Conservation (phyloP, 306 rosid genomes). For the Castanea sativa region DNA sequence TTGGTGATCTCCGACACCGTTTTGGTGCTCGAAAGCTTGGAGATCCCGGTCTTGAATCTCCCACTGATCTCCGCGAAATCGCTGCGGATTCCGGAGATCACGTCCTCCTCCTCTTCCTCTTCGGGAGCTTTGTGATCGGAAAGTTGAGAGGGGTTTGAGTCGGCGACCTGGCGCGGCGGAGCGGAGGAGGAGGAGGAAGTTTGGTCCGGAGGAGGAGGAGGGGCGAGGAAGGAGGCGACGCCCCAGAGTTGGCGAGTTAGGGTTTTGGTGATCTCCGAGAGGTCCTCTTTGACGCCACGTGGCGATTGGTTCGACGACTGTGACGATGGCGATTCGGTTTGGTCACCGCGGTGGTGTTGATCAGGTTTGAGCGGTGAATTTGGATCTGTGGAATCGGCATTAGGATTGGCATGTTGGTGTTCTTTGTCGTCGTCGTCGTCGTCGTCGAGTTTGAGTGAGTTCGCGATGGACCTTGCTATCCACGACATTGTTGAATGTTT, state of each 20-base stretch:
- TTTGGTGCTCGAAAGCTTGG: slow-evolving; percentile 62
- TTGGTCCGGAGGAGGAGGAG: slow-evolving; percentile 69
- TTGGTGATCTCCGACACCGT: slow-evolving; percentile 80
- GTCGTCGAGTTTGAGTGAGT: slow-evolving; percentile 77
- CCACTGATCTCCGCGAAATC: slow-evolving; percentile 90
- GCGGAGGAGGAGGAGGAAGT: background rate
- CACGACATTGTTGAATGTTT: slow-evolving; percentile 53
- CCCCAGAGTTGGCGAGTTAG: slow-evolving; percentile 81
- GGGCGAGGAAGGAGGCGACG: slow-evolving; percentile 88
- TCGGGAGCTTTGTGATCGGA: slow-evolving; percentile 16
- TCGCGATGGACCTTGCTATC: slow-evolving; percentile 79
- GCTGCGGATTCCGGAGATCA: slow-evolving; percentile 83
- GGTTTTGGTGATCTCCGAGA: slow-evolving; percentile 72
- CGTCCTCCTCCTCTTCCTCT: slow-evolving; percentile 48
- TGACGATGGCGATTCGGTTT: slow-evolving; percentile 35
- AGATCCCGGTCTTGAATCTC: slow-evolving; percentile 72
- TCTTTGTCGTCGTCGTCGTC: slow-evolving; percentile 15
- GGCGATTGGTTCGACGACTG: slow-evolving; percentile 32
- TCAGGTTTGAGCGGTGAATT: slow-evolving; percentile 29
- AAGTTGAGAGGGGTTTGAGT: slow-evolving; percentile 13
- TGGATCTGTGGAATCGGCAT: slow-evolving; percentile 17
- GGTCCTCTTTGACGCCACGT: slow-evolving; percentile 78
- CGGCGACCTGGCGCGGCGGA: slow-evolving; percentile 23
- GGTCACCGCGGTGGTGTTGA: background rate
- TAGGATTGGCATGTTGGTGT: background rate